A percentile compares a stretch with the other conserved stretches of the same genome.
Evolutionary conservation across 805 yeast genomes (phyloP).

Genomic region (Phaffomyces antillensis): DNA sequence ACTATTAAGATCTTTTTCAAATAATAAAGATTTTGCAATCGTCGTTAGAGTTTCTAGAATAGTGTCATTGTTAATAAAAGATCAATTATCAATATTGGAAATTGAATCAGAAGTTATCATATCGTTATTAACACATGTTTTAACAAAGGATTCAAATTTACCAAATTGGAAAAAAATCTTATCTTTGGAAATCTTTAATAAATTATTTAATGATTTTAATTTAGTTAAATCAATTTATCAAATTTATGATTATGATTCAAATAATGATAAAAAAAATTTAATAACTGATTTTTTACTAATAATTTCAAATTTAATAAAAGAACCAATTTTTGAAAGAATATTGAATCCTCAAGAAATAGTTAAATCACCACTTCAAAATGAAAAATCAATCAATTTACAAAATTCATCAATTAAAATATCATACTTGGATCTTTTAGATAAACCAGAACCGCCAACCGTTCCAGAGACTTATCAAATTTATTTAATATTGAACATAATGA

Average conservation of each 20-base stretch:
- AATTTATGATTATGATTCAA: conserved; percentile 61
- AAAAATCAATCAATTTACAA: conserved; percentile 33
- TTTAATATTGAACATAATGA: conserved; percentile 48
- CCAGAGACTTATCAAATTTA: conserved; percentile 57
- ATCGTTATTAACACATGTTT: conserved; percentile 64
- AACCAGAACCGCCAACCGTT: conserved; percentile 62
- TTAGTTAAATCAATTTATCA: conserved; percentile 46
- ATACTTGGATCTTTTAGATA: conserved; percentile 73
- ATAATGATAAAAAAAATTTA: conserved; percentile 50
- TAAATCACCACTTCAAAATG: conserved; percentile 10
- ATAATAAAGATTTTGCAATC: conserved; percentile 54
- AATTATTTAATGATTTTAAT: conserved; percentile 49
- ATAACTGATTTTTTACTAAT: conserved; percentile 46
- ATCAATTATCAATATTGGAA: conserved; percentile 50
- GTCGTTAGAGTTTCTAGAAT: conserved; percentile 72
- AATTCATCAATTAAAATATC: conserved; percentile 44
- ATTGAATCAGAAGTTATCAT: conserved; percentile 79
- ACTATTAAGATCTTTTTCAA: conserved; percentile 57
- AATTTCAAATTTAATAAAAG: conserved; percentile 29
- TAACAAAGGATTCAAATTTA: conserved; percentile 47
- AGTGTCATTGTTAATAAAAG: conserved; percentile 49
- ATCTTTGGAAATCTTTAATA: conserved; percentile 65
- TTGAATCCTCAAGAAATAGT: conserved; percentile 30
- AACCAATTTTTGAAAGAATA: conserved; percentile 23
- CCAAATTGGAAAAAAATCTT: conserved; percentile 70